phyloP scores from a whole-genome alignment of 805 yeast genomes.

The Wickerhamomyces sydowiorum region DNA sequence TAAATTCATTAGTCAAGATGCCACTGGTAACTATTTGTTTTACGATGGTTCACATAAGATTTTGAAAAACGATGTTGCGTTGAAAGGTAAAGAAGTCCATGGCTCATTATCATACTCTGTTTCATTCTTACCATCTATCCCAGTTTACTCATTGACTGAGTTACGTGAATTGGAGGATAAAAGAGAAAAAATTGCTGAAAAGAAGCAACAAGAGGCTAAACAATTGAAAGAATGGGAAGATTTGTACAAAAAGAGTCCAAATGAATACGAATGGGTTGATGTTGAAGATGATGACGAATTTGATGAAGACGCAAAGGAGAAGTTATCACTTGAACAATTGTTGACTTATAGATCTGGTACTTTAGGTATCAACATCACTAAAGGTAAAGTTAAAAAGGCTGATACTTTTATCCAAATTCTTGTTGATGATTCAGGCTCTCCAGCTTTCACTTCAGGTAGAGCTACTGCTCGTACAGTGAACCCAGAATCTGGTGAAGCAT shows the following conservation, averaged over 20 bases:
- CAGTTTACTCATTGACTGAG: conserved; percentile 58
- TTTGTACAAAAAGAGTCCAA: conserved; percentile 50
- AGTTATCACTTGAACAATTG: conserved; percentile 46
- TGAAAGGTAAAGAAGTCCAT: conserved; percentile 35
- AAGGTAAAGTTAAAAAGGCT: conserved; percentile 43
- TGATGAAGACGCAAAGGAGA: conserved; percentile 32
- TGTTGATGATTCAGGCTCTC: conserved; percentile 59
- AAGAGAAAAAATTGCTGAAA: conserved; percentile 31
- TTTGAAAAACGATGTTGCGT: conserved; percentile 26
- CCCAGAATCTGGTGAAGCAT: conserved; percentile 49
- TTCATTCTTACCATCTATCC: conserved; percentile 60
- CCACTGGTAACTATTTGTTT: conserved; percentile 40
- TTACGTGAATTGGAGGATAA: conserved; percentile 39
- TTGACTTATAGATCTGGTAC: conserved; percentile 57
- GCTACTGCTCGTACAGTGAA: conserved; percentile 40
- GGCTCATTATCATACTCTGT: conserved; percentile 50
- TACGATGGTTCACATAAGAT: conserved; percentile 47
- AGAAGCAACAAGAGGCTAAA: conserved; percentile 25
- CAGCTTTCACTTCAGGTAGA: conserved; percentile 48
- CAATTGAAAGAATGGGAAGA: conserved; percentile 41
- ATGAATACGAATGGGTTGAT: conserved; percentile 59
- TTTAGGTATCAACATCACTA: conserved; percentile 45
- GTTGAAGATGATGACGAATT: conserved; percentile 32
- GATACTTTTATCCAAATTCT: conserved; percentile 51
- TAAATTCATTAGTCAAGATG: conserved; percentile 42